Evolutionary conservation across 129 eudicot genomes (phyloP), one percentile per base, ranked within the genome.

Genomic region (Helichrysum umbraculigerum): DNA sequence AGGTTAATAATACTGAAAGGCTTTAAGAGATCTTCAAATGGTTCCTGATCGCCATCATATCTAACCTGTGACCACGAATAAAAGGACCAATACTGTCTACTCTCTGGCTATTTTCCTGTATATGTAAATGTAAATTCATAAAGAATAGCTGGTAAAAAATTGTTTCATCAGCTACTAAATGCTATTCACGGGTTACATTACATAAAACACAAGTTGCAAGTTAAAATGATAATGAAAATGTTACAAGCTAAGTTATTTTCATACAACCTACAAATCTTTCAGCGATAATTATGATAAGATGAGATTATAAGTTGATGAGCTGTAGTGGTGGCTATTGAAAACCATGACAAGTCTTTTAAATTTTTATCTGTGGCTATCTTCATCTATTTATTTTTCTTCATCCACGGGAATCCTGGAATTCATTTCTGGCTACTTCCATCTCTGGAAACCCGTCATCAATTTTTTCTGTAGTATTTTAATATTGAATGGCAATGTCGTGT

Each of bases 271-370:
- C 17, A 47, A 3, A 47, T 47, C n/a, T 14, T 47, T 47, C 6
- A 47, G 54, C 6, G 1, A 11, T 68, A 20, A 11, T 67, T 12
- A 12, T 74, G 17, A 39, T 39, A 7, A 5, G 47, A 41, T 44
- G 33, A 10, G 71, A 42, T 75, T 42, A 17, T 63, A n/a, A 44
- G 52, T 44, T n/a, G 42, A 22, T 74, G 20, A 73, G 70, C 65
- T 5, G 16, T 44, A 63, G 21, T 41, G n/a, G 42, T 60, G 29
- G 47, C 20, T 19, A 69, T 44, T 2, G 8, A 19, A 21, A 71
- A 51, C 30, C 50, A 71, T 52, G 5, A 52, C 29, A 30, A 12
- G 69, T 73, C 5, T 4, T 22, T 2, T 60, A 4, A 25, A 39
- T 58, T 68, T 68, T 37, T 42, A 4, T n/a, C 42, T 74, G 32